These are phyloP conservation scores for Colletotrichum nymphaeae DNA, from an alignment of 2,329 filamentous ascomycete genomes.

Conservation along the genomic window DNA sequence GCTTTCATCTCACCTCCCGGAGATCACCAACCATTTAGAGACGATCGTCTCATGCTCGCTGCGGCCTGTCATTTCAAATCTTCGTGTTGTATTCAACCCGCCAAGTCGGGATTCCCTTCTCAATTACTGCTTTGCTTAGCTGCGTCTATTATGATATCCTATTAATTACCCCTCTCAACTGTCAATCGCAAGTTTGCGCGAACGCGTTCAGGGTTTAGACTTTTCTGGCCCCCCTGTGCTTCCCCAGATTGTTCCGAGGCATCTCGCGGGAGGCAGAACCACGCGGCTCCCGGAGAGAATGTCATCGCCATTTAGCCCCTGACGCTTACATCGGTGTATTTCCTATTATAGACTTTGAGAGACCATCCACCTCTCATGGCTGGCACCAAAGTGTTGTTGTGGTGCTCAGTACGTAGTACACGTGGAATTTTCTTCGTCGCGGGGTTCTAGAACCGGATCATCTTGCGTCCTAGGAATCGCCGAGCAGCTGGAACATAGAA, in stretches of 20 bases:
- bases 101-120: slow-evolving; percentile 4
- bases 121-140: not conserved
- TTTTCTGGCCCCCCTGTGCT: slow-evolving; percentile 17
- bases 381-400: not conserved
- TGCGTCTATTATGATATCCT: not conserved
- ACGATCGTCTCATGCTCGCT: slow-evolving; percentile 30
- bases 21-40: slow-evolving; percentile 33
- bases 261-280: not conserved
- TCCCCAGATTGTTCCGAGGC: slow-evolving; percentile 32
- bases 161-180: slow-evolving; percentile 3
- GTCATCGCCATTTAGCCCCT: not conserved
- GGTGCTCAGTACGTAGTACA: not conserved
- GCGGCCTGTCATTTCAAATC: slow-evolving; percentile 29
- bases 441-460: not conserved
- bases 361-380: not conserved
- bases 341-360: not conserved
- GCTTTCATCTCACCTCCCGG: slow-evolving; percentile 34
- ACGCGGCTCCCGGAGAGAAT: not conserved
- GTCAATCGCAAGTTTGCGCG: slow-evolving; percentile 1
- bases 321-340: not conserved
- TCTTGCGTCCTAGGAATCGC: not conserved
- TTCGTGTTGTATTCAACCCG: slow-evolving; percentile 17
- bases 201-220: slow-evolving; percentile 4
- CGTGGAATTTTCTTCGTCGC: not conserved
- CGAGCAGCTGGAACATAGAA: too few species aligned